These are phyloP conservation scores for Asterophora lycoperdoides DNA, from an alignment of 768 basidiomycete species.

Conservation along the genomic window DNA sequence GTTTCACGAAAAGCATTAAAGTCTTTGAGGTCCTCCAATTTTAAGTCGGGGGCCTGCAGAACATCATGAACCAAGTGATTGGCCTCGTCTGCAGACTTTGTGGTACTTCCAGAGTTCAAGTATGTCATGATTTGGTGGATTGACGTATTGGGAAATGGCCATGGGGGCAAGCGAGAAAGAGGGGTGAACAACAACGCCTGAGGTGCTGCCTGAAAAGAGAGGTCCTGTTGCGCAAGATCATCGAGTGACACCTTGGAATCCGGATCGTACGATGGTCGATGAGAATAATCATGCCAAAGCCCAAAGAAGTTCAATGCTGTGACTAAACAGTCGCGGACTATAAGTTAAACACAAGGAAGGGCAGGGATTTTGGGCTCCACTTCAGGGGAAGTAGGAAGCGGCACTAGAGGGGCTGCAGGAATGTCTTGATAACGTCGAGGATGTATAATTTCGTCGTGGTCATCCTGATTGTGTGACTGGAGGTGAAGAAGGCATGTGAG, in stretches of 20 bases:
- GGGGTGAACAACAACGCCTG: background rate
- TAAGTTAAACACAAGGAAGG: slow-evolving; percentile 12
- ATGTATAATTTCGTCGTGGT: slow-evolving; percentile 9
- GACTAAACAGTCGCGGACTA: slow-evolving; percentile 15
- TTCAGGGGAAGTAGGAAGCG: no score
- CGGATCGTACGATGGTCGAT: slow-evolving; percentile 24
- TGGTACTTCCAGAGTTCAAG: slow-evolving; percentile 17
- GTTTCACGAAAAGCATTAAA: no score
- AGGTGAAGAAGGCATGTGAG: slow-evolving; percentile 8
- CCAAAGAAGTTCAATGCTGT: slow-evolving; percentile 20
- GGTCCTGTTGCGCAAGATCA: slow-evolving; percentile 9
- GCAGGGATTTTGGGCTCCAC: background rate
- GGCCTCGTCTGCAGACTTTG: slow-evolving; percentile 13
- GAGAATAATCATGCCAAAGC: slow-evolving; percentile 18
- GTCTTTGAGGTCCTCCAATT: no score
- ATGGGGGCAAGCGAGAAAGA: slow-evolving; percentile 10
- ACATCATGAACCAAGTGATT: slow-evolving; percentile 14
- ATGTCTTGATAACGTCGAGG: slow-evolving; percentile 7
- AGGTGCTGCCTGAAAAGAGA: background rate
- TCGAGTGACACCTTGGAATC: slow-evolving; percentile 11
- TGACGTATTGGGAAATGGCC: slow-evolving; percentile 14
- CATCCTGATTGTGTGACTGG: slow-evolving; percentile 15
- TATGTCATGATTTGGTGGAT: slow-evolving; percentile 21
- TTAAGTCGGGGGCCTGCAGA: background rate
- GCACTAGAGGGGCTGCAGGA: background rate